Conservation (phyloP, 306 rosid species). For the Albizia julibrissin region DNA sequence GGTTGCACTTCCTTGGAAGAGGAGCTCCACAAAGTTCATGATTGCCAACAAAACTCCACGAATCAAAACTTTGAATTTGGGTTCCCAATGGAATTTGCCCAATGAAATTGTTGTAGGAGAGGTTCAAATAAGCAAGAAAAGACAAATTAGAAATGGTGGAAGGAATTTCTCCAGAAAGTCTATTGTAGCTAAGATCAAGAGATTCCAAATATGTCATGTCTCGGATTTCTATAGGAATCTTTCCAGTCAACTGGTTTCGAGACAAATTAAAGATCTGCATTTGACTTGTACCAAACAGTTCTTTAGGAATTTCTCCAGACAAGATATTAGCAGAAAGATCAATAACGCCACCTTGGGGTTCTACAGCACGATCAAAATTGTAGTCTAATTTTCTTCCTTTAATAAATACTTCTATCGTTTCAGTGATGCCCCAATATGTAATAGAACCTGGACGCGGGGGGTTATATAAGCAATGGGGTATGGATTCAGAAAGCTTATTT, state of each 20-base stretch:
- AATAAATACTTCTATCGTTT: background rate
- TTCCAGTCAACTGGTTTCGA: background rate
- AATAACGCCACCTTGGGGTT: background rate
- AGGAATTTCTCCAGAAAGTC: background rate
- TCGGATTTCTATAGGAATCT: background rate
- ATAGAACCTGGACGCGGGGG: accelerated
- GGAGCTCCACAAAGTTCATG: background rate
- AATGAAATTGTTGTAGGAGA: background rate
- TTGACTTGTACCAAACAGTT: background rate
- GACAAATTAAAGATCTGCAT: background rate
- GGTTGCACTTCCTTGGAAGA: background rate
- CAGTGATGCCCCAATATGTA: accelerated
- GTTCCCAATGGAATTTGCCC: background rate
- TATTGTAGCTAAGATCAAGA: background rate
- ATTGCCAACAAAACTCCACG: background rate
- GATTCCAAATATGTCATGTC: background rate
- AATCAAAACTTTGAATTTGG: background rate
- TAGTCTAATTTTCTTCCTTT: background rate
- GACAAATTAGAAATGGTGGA: background rate
- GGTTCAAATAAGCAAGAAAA: background rate
- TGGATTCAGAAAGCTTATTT: background rate
- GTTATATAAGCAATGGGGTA: background rate
- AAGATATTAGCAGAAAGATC: background rate
- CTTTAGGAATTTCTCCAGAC: background rate
- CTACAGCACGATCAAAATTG: accelerated